A percentile compares a stretch with the other conserved stretches of the same genome.
These are phyloP conservation scores for Chionographis japonica DNA, from an alignment of 106 monocot species.

Conservation along the genomic window DNA sequence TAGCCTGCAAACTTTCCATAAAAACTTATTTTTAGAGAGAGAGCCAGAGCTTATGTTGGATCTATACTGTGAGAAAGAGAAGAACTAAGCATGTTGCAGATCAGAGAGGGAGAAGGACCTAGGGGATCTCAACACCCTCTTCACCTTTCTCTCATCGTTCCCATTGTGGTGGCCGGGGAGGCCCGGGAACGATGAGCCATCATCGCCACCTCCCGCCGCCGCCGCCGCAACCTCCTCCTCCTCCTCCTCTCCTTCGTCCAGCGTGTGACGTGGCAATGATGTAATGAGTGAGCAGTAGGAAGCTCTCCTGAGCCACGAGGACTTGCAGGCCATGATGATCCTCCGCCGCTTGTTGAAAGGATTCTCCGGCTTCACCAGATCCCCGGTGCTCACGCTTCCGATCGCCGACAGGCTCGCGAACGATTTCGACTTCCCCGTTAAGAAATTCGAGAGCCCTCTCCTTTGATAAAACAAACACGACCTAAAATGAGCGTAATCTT, in stretches of 20 bases:
- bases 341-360: slow-evolving; percentile 69
- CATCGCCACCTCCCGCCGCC: slow-evolving; percentile 4
- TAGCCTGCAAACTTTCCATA: no score
- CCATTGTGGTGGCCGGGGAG: not conserved
- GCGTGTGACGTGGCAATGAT: slow-evolving; percentile 11
- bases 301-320: slow-evolving; percentile 16
- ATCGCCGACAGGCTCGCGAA: slow-evolving; percentile 49
- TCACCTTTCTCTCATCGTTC: not conserved
- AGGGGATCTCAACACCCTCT: slow-evolving; percentile 11
- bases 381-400: slow-evolving; percentile 11
- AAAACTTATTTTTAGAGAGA: no score
- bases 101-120: slow-evolving; percentile 30
- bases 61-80: no score
- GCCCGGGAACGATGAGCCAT: not conserved
- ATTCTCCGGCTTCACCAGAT: slow-evolving; percentile 57
- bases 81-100: slow-evolving; percentile 14
- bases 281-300: slow-evolving; percentile 34
- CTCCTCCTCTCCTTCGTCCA: slow-evolving; percentile 11
- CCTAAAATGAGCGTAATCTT: not conserved
- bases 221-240: slow-evolving; percentile 17
- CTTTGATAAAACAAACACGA: slow-evolving; percentile 9
- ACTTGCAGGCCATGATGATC: slow-evolving; percentile 29
- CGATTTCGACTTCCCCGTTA: slow-evolving; percentile 66
- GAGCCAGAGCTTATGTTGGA: no score
- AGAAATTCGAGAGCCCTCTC: slow-evolving; percentile 65